Evolutionary conservation across 352 stramenopile species (phyloP), one percentile per base, ranked within the genome.

Genomic region (Salisapilia sapeloensis): DNA sequence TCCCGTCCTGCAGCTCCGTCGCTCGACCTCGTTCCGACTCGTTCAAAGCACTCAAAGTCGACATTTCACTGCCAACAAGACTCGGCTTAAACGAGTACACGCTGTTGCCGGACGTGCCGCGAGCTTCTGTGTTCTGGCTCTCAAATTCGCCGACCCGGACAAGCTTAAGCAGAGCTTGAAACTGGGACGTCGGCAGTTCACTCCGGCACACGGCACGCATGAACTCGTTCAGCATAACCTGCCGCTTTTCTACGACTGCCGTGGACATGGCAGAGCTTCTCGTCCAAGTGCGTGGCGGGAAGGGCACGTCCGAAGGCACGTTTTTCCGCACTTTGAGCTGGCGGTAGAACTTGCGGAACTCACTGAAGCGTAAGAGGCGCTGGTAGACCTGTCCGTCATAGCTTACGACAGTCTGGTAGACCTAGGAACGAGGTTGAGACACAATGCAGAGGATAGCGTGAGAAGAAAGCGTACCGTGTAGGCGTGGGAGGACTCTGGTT

Each of bases 141-240:
- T n/a, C n/a, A n/a, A n/a, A n/a, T n/a, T n/a, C n/a, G n/a, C n/a
- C n/a, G n/a, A n/a, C n/a, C n/a, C n/a, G n/a, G n/a, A n/a, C n/a
- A n/a, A n/a, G n/a, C n/a, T n/a, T n/a, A n/a, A n/a, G n/a, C n/a
- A n/a, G n/a, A n/a, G n/a, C n/a, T n/a, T n/a, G n/a, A n/a, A n/a
- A n/a, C n/a, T n/a, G n/a, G n/a, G n/a, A n/a, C n/a, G n/a, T n/a
- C 9, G 61, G 59, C 33, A 86, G 36, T 12, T 71, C 45, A 15
- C 42, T 47, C 9, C 33, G 42, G 23, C 39, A 60, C 20, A 80
- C 39, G 22, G 71, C 51, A 18, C 63, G 53, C 60, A 86, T 82
- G 34, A 57, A 83, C 30, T 86, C 64, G 30, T 83, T 76, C 5
- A 82, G 37, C 53, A 82, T 24, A 4, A 85, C 70, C 58, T 81